These are phyloP conservation scores for Talaromyces sp. DNA, from an alignment of 2,329 filamentous ascomycete species.

Conservation along the genomic window DNA sequence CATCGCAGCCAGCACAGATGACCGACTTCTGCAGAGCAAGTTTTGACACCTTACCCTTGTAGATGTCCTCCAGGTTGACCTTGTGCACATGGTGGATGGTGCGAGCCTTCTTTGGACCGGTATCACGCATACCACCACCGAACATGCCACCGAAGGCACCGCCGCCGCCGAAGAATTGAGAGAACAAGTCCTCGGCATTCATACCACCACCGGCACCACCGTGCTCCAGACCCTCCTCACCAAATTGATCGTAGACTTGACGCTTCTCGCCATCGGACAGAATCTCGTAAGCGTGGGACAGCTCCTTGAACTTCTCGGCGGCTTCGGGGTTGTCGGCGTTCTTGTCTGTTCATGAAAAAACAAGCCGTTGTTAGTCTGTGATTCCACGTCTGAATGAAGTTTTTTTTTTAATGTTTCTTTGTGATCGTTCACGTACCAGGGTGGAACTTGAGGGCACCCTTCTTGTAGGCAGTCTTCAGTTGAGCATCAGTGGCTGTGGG, in stretches of 20 bases:
- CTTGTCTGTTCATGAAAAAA: conserved; percentile 68
- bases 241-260: conserved; percentile 92
- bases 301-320: conserved; percentile 97
- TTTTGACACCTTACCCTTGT: conserved; percentile 97
- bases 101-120: conserved; percentile 85
- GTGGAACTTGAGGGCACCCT: conserved; percentile 85
- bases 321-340: conserved; percentile 91
- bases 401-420: not conserved
- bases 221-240: conserved; percentile 88
- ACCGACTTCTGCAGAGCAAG: conserved; percentile 95
- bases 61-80: conserved; percentile 96
- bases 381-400: no score
- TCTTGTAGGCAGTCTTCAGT: conserved; percentile 93
- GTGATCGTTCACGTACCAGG: conserved; percentile 70
- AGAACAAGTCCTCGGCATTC: conserved; percentile 94
- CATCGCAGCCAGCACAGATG: conserved; percentile 93
- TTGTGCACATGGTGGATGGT: conserved; percentile 99
- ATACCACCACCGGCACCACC: conserved; percentile 83
- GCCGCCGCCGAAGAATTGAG: conserved; percentile 89
- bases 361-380: conserved; percentile 3
- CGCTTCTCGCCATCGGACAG: conserved; percentile 92
- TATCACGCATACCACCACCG: conserved; percentile 74
- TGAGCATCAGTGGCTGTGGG: conserved; percentile 80
- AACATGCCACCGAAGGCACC: conserved; percentile 77
- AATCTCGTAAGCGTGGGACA: conserved; percentile 93